Evolutionary conservation across 176 grass and related monocot species (phyloP).

Genomic region (Oryza rufipogon): DNA sequence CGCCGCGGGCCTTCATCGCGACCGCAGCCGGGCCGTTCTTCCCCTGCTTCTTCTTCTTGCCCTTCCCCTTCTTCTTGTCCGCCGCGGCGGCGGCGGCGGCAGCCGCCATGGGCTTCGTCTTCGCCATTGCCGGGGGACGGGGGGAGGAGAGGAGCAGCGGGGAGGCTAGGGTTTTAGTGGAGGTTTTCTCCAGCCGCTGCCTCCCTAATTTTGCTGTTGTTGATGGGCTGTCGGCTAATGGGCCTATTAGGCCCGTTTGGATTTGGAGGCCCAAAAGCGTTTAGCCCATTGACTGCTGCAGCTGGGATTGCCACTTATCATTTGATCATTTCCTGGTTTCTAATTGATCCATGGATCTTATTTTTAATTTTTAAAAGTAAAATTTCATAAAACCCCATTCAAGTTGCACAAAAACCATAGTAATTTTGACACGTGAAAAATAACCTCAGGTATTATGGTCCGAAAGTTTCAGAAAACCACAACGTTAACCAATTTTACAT

Average conservation of each 20-base stretch:
- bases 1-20: slow-evolving; percentile 51
- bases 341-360: too few species aligned
- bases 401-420: too few species aligned
- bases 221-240: neutral
- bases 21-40: slow-evolving; percentile 47
- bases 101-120: slow-evolving; percentile 34
- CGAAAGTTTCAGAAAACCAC: too few species aligned
- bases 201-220: neutral
- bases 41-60: slow-evolving; percentile 32
- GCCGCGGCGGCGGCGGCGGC: neutral
- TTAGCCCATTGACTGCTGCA: too few species aligned
- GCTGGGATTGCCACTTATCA: too few species aligned
- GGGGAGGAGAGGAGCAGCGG: neutral
- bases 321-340: too few species aligned
- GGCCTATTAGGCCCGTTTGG: neutral
- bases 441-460: too few species aligned
- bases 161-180: slow-evolving; percentile 35
- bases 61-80: slow-evolving; percentile 56
- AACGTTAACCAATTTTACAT: too few species aligned
- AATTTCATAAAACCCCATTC: too few species aligned
- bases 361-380: too few species aligned
- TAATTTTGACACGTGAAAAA: too few species aligned
- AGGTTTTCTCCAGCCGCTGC: neutral
- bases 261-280: neutral
- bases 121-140: slow-evolving; percentile 49